Evolutionary conservation across 2,329 filamentous ascomycete species (phyloP).

Genomic region (Monosporascus sp.): DNA sequence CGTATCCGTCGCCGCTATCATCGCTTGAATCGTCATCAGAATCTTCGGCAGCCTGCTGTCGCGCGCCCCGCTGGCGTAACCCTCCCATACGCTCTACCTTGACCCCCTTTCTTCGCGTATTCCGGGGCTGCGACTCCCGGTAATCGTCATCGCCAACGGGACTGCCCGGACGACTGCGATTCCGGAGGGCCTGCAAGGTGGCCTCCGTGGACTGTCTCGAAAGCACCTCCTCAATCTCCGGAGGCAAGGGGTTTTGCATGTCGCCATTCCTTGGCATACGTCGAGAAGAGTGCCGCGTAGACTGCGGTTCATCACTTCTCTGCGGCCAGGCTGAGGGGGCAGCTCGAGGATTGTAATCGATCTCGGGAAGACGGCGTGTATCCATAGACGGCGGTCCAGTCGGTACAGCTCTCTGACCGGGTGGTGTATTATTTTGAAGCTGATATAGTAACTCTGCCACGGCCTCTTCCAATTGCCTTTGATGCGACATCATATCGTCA

Average conservation of each 20-base stretch:
- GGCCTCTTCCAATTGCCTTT: not conserved
- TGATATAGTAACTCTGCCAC: not conserved
- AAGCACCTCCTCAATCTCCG: not conserved
- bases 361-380: not conserved
- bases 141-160: not conserved
- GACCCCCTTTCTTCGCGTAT: not conserved
- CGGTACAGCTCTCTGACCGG: not conserved
- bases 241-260: not conserved
- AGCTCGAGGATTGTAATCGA: not conserved
- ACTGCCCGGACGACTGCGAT: not conserved
- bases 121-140: not conserved
- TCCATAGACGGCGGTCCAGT: not conserved
- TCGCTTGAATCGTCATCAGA: not conserved
- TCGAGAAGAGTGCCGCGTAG: not conserved
- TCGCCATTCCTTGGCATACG: not conserved
- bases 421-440: not conserved
- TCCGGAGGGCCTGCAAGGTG: slow-evolving; percentile 1
- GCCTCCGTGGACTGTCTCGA: slow-evolving; percentile 1
- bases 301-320: not conserved
- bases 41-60: not conserved
- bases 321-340: not conserved
- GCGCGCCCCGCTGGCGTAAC: not conserved
- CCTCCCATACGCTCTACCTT: not conserved
- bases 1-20: not conserved
- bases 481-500: slow-evolving; percentile 2